Conservation (phyloP, 768 basidiomycete genomes). For the Melanogaster broomeanus region DNA sequence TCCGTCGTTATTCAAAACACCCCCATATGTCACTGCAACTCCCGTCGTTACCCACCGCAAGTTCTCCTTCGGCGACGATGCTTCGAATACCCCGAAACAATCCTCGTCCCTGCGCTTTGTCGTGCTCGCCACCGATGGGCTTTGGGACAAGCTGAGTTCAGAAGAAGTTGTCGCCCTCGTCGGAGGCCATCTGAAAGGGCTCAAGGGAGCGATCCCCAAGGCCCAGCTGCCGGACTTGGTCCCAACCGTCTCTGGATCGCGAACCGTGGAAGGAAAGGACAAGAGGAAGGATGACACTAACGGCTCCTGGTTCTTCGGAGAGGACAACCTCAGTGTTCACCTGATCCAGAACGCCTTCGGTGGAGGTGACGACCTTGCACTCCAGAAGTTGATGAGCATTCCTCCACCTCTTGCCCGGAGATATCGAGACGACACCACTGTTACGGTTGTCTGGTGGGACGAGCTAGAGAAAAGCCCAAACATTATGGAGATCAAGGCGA, state of each 20-base stretch:
- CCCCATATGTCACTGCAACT: slow-evolving; percentile 87
- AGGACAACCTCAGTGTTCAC: slow-evolving; percentile 79
- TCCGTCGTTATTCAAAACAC: slow-evolving; percentile 72
- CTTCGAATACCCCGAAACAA: slow-evolving; percentile 20
- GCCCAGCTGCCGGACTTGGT: slow-evolving; percentile 54
- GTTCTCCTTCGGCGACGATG: slow-evolving; percentile 48
- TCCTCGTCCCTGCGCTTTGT: slow-evolving; percentile 62
- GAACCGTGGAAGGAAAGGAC: slow-evolving; percentile 66
- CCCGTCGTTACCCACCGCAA: slow-evolving; percentile 83
- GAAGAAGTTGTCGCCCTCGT: slow-evolving; percentile 88
- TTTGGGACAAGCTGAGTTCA: slow-evolving; percentile 77
- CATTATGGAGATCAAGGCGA: slow-evolving; percentile 44
- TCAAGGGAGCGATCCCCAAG: slow-evolving; percentile 66
- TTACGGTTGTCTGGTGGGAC: slow-evolving; percentile 86
- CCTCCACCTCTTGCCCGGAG: slow-evolving; percentile 78
- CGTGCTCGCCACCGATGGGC: slow-evolving; percentile 86
- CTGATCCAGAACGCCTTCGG: slow-evolving; percentile 91
- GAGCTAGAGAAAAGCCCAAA: slow-evolving; percentile 48
- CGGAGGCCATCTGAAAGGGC: slow-evolving; percentile 74
- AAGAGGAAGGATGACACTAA: slow-evolving; percentile 36
- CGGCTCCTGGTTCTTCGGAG: slow-evolving; percentile 76
- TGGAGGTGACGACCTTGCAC: slow-evolving; percentile 63
- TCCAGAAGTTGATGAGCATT: slow-evolving; percentile 73
- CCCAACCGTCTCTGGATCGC: slow-evolving; percentile 50
- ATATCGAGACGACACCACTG: slow-evolving; percentile 83